phyloP scores from a whole-genome alignment of 306 rosid species.

The Acmispon strigosus region DNA sequence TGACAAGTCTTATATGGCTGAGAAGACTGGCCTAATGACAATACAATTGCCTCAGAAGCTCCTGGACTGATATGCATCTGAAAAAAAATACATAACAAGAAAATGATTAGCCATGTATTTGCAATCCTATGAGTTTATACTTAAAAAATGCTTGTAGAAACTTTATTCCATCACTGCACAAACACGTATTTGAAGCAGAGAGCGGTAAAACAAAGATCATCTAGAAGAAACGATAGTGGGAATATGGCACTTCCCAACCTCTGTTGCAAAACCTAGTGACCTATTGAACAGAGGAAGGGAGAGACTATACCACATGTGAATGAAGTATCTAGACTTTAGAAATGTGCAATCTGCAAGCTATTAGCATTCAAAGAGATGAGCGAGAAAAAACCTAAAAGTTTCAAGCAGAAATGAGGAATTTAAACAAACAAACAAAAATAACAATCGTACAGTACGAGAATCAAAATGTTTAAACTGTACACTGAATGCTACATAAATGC shows the following conservation, averaged over 20 bases:
- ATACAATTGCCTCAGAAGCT: conserved; percentile 69
- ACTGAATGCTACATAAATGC: neutral
- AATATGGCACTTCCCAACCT: neutral
- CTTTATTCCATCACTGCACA: neutral
- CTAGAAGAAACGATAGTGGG: neutral
- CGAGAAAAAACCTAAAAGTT: neutral
- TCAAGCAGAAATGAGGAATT: neutral
- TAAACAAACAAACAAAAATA: neutral
- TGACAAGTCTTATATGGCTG: conserved; percentile 85
- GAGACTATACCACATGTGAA: neutral
- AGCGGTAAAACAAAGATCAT: neutral
- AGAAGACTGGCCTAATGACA: conserved; percentile 65
- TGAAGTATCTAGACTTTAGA: neutral
- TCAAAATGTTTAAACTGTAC: neutral
- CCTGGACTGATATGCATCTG: conserved; percentile 79
- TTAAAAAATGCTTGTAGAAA: neutral
- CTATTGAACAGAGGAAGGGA: neutral
- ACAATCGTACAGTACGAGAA: neutral
- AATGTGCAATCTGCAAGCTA: neutral
- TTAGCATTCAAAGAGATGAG: neutral
- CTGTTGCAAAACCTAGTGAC: neutral
- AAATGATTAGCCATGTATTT: neutral
- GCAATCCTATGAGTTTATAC: neutral
- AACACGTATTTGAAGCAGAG: conserved; percentile 1
- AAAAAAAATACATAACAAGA: conserved; percentile 15